These are phyloP conservation scores for Dichotomopilus funicola DNA, from an alignment of 2,329 filamentous ascomycete genomes.

Conservation along the genomic window DNA sequence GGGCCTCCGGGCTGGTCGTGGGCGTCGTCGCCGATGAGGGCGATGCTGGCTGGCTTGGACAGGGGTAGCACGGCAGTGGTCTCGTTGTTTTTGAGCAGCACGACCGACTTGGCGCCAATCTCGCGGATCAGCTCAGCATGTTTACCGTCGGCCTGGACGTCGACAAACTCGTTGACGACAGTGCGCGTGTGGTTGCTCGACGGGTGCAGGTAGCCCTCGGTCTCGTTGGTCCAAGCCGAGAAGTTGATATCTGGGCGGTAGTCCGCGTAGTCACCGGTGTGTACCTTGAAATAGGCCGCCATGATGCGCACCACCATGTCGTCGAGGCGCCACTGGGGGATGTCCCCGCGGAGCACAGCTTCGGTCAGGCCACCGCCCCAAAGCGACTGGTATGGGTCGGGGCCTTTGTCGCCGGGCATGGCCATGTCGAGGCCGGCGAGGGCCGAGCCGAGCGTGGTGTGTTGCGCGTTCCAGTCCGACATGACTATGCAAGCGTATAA, in stretches of 20 bases:
- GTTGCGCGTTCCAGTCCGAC: slow-evolving; percentile 62
- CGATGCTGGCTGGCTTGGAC: slow-evolving; percentile 43
- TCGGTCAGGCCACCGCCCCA: slow-evolving; percentile 74
- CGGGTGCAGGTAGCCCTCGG: slow-evolving; percentile 46
- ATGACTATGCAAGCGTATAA: slow-evolving; percentile 39
- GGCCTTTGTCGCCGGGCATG: slow-evolving; percentile 61
- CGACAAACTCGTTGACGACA: slow-evolving; percentile 58
- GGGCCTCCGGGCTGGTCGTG: slow-evolving; percentile 56
- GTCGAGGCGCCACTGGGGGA: slow-evolving; percentile 64
- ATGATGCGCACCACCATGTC: slow-evolving; percentile 61
- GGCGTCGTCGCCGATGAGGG: slow-evolving; percentile 69
- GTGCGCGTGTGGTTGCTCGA: slow-evolving; percentile 44
- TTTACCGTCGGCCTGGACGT: slow-evolving; percentile 42
- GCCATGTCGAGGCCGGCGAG: slow-evolving; percentile 61
- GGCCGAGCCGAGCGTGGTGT: slow-evolving; percentile 52
- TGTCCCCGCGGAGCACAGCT: slow-evolving; percentile 62
- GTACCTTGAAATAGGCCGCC: slow-evolving; percentile 33
- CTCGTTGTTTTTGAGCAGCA: slow-evolving; percentile 57
- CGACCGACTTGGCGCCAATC: slow-evolving; percentile 51
- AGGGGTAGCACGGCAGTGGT: slow-evolving; percentile 42
- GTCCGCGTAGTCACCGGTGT: slow-evolving; percentile 18
- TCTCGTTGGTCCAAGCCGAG: slow-evolving; percentile 62
- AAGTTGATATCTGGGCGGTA: slow-evolving; percentile 48
- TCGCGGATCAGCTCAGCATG: slow-evolving; percentile 44
- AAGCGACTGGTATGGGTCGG: slow-evolving; percentile 52